These are phyloP conservation scores for Neofusicoccum parvum DNA, from an alignment of 2,329 filamentous ascomycete species.

Conservation along the genomic window DNA sequence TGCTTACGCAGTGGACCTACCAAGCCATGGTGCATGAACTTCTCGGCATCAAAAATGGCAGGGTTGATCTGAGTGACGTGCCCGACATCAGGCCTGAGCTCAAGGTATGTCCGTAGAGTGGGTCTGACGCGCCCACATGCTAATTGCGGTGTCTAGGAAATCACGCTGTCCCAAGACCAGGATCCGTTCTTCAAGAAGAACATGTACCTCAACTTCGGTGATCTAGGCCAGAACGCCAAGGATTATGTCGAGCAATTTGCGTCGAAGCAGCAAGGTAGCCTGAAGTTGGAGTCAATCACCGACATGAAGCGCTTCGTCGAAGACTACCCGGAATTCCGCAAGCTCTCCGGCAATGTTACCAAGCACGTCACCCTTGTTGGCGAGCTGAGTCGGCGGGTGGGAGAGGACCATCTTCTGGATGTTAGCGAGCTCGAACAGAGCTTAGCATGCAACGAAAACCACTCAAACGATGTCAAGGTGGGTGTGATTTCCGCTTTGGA, in stretches of 20 bases:
- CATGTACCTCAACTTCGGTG: constrained; percentile 97
- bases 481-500: neutral
- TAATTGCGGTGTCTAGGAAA: constrained; percentile 57
- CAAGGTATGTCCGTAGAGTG: constrained; percentile 47
- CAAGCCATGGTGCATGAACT: constrained; percentile 99
- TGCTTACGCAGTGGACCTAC: constrained; percentile 98
- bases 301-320: constrained; percentile 99
- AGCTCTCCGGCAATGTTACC: constrained; percentile 95
- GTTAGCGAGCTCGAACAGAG: constrained; percentile 97
- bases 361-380: constrained; percentile 97
- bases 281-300: constrained; percentile 93
- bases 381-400: constrained; percentile 86
- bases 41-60: constrained; percentile 90
- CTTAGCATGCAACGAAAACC: constrained; percentile 94
- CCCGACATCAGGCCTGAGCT: constrained; percentile 84
- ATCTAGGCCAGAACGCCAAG: constrained; percentile 93
- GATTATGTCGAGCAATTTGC: constrained; percentile 99
- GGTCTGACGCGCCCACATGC: neutral
- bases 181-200: constrained; percentile 99
- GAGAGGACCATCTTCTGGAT: constrained; percentile 84
- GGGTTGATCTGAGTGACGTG: constrained; percentile 82
- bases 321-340: constrained; percentile 96
- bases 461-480: constrained; percentile 87
- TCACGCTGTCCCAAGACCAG: constrained; percentile 93
- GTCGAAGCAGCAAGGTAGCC: constrained; percentile 92